Evolutionary conservation across 495 filamentous ascomycete genomes (phyloP), one percentile per base, ranked within the genome.

Genomic region (Penicillium taxi): DNA sequence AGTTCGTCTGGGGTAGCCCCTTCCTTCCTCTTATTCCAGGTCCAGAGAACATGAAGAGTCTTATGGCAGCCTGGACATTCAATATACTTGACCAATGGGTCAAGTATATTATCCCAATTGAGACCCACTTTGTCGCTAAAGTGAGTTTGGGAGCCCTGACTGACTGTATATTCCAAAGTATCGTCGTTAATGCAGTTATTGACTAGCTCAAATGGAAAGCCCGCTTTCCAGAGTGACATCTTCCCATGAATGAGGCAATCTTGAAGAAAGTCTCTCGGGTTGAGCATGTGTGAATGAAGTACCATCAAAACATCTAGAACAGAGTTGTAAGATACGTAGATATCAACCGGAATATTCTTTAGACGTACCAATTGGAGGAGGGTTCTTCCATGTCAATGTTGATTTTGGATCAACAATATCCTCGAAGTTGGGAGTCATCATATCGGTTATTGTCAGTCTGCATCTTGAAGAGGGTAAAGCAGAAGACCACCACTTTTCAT

Each of bases 241-340:
- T 75, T 58, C 1, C 75, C 77, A 26, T 68, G 68, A 6, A 82
- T 66, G 34, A 88, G 60, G 44, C 78, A 80, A 47, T 93, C 86
- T 46, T 93, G 86, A 3, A 86, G 69, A 47, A 78, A 94, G 34
- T 64, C 61, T 26, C 82, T 64, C 2, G 86, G 86, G 42, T 89
- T 91, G 5, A 94, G 72, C 75, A 85, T 78, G 48, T 85, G 84
- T 2, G 82, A 65, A 56, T 94, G 86, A 83, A 82, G 88, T 0
- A 93, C 84, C 84, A 94, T 86, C 27, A 94, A 56, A 3, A 94
- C 78, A 53, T 93, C 85, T 77, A 45, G 18, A 30, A 24, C 7
- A 2, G 13, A 28, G 14, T 49, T n/a, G n/a, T n/a, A n/a, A n/a
- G n/a, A n/a, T n/a, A n/a, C n/a, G n/a, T n/a, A n/a, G n/a, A n/a